phyloP scores from a whole-genome alignment of 352 stramenopile genomes.

The Globisporangium orthogonon region DNA sequence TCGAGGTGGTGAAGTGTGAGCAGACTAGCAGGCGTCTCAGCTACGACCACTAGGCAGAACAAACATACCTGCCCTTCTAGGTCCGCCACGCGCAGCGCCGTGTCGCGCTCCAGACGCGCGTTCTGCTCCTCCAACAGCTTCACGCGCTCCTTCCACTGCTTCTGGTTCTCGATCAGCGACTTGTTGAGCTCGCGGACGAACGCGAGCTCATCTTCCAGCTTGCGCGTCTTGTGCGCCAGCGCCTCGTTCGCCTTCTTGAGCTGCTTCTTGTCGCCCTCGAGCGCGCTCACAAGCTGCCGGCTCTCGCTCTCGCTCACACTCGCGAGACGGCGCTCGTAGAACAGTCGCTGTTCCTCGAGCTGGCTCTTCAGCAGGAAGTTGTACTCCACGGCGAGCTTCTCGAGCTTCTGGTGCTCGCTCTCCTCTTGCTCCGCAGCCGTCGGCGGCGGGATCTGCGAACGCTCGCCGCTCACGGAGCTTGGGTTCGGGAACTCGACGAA shows the following conservation, averaged over 20 bases:
- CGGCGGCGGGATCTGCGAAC: slow-evolving; percentile 55
- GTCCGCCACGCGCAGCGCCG: slow-evolving; percentile 54
- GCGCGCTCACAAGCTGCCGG: slow-evolving; percentile 37
- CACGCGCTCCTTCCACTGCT: slow-evolving; percentile 84
- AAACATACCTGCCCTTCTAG: slow-evolving; percentile 65
- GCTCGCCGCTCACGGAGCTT: slow-evolving; percentile 55
- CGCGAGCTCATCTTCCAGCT: slow-evolving; percentile 75
- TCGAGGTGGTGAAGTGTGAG: background rate
- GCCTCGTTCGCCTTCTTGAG: slow-evolving; percentile 66
- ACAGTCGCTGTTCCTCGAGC: slow-evolving; percentile 93
- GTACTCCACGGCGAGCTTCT: slow-evolving; percentile 94
- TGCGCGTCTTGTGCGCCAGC: slow-evolving; percentile 58
- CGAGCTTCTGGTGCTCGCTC: slow-evolving; percentile 92
- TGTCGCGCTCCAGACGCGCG: slow-evolving; percentile 46
- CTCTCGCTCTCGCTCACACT: slow-evolving; percentile 52
- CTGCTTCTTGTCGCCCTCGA: slow-evolving; percentile 81
- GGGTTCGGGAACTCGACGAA: slow-evolving; percentile 94
- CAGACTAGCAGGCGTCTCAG: too few species aligned
- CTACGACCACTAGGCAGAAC: background rate
- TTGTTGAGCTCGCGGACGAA: slow-evolving; percentile 87
- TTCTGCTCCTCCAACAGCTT: slow-evolving; percentile 64
- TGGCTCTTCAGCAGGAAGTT: slow-evolving; percentile 95
- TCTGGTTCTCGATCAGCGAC: slow-evolving; percentile 84
- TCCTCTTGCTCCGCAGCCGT: slow-evolving; percentile 86
- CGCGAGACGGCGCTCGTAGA: slow-evolving; percentile 85